Percentiles rank a stretch among this genome's conserved stretches.
Conservation (phyloP, 2,329 filamentous ascomycete genomes). For the Claviceps purpurea region DNA sequence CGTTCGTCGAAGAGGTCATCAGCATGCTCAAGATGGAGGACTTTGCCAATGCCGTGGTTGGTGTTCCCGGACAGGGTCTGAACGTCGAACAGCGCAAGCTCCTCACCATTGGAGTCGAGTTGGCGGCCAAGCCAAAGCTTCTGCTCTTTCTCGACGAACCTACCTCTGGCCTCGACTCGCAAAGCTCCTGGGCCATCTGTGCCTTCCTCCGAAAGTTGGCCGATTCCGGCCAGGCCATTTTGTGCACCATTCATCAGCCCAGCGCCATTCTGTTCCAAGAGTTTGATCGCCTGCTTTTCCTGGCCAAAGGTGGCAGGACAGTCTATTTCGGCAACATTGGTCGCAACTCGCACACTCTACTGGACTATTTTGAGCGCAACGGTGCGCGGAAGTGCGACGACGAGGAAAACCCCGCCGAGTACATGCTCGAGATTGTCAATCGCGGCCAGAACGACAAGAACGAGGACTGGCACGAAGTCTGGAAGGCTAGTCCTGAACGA, state of each 20-base stretch:
- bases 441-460: slow-evolving; percentile 23
- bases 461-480: slow-evolving; percentile 55
- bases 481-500: slow-evolving; percentile 41
- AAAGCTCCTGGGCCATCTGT: slow-evolving; percentile 51
- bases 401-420: slow-evolving; percentile 62
- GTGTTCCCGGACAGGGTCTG: slow-evolving; percentile 45
- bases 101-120: slow-evolving; percentile 47
- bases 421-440: slow-evolving; percentile 49
- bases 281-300: slow-evolving; percentile 49
- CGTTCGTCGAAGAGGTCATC: slow-evolving; percentile 51
- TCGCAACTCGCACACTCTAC: slow-evolving; percentile 39
- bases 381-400: slow-evolving; percentile 46
- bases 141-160: slow-evolving; percentile 51
- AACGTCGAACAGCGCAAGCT: slow-evolving; percentile 50
- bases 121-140: slow-evolving; percentile 42
- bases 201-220: slow-evolving; percentile 49
- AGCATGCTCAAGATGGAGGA: slow-evolving; percentile 54
- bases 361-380: slow-evolving; percentile 51
- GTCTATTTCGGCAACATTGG: slow-evolving; percentile 60
- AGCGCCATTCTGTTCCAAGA: slow-evolving; percentile 38
- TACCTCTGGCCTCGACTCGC: slow-evolving; percentile 47
- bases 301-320: slow-evolving; percentile 50
- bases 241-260: slow-evolving; percentile 44
- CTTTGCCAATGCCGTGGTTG: slow-evolving; percentile 52
- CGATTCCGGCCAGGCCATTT: slow-evolving; percentile 36